Evolutionary conservation across 768 basidiomycete species (phyloP).

Genomic region (Tulasnella sp.): DNA sequence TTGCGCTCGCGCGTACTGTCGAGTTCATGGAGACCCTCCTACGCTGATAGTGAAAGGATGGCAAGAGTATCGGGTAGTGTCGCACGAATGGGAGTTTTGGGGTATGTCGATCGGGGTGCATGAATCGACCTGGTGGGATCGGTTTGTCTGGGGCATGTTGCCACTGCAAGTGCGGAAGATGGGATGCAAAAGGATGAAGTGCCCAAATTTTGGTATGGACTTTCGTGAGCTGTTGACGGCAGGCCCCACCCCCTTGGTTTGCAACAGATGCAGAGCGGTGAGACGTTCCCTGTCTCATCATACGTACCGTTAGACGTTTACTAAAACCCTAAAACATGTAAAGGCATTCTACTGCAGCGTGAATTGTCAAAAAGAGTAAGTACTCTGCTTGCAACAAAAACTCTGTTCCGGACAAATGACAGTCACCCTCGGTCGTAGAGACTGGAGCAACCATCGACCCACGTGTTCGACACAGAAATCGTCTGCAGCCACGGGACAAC

Average conservation of each 20-base stretch:
- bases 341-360: not conserved
- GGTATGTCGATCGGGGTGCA: not conserved
- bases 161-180: not conserved
- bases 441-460: not conserved
- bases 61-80: not conserved
- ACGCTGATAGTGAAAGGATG: not conserved
- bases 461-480: not conserved
- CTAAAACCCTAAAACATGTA: no score
- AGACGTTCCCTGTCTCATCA: not conserved
- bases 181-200: not conserved
- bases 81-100: not conserved
- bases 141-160: not conserved
- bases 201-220: not conserved
- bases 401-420: not conserved
- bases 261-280: not conserved
- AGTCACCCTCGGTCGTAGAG: not conserved
- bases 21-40: slow-evolving; percentile 2
- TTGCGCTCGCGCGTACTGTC: not conserved
- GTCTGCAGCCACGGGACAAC: not conserved
- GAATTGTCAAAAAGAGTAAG: not conserved
- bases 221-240: not conserved
- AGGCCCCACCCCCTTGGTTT: not conserved
- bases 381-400: not conserved
- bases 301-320: no score
- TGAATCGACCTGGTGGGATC: not conserved